Base-by-base conservation (phyloP, 306 rosid genomes). In the Inga leiocalycina region DNA sequence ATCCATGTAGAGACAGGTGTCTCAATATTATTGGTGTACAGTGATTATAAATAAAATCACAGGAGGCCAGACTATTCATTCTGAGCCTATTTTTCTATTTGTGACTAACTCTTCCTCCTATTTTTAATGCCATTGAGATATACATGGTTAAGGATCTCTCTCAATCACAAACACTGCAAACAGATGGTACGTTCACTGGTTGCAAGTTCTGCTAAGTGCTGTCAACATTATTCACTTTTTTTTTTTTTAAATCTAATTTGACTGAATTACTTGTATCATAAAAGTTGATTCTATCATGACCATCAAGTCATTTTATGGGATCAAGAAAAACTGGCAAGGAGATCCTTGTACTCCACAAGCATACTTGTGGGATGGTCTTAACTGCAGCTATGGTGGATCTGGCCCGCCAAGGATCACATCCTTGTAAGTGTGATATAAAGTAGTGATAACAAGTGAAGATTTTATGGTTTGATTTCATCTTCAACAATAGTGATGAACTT, bases 261-360 rank as follows among this genome's bases (percentile, higher is more conserved):
- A 77, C 48, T 32, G 67, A 34, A 30, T 62, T 66, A 19, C 41
- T 4, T 86, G n/a, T 70, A 61, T 79, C 54, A 75, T 30, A 51
- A 80, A 11, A 86, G 89, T 35, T 77, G 65, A 81, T 65, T 81
- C 79, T 46, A 84, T 87, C 81, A 44, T 39, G 48, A 80, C 39
- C 62, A 65, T 87, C 10, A 84, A 77, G 75, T 83, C 78, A 83
- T 37, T 8, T 10, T 83, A 87, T 80, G 81, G 75, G 43, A 87
- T 87, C 70, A 80, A 83, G 83, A 83, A 85, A 81, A 87, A 87
- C 64, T 87, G 85, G 89, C 81, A 84, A 57, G 89, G 83, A 72
- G 89, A 87, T 70, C 87, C 87, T 64, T 87, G 89, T 83, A 39
- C 45, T 46, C 85, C 85, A 65, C 10, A 4, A 30, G 20, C 46